Base-by-base conservation (phyloP, 2,329 filamentous ascomycete species). In the Sporothrix brasiliensis region DNA sequence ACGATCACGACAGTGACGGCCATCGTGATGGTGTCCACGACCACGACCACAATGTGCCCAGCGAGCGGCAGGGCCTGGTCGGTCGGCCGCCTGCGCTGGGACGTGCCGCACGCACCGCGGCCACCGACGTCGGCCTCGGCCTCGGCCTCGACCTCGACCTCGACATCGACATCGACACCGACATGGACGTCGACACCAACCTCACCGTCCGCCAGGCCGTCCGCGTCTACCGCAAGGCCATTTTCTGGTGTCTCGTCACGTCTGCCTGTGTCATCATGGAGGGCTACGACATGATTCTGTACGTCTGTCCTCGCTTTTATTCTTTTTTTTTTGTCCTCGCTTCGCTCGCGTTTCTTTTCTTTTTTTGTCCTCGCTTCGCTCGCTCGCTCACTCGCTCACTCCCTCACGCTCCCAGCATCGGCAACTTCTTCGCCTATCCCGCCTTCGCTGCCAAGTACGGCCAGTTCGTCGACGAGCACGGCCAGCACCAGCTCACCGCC, bases 401-500 rank as follows among this genome's bases (percentile, higher is more conserved):
- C 16, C 2, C 14, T 24, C 24, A 24, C 24, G 24, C 24, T 24
- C 19, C 3, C 66, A 72, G 71, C 3, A 74, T 76, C 52, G 74
- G 73, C 30, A 74, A 73, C 58, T 75, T 75, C 52, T 74, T 72
- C 21, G 74, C 72, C 1, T 75, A 73, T 56, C 75, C 75, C 7
- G 63, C 73, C 5, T 76, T 75, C 47, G 71, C 72, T 3, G 69
- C 69, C 47, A 75, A 76, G 54, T 79, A 77, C 61, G 79, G 78
- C 7, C 74, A 75, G 49, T 78, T 75, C 65, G 74, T 76, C 60
- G 76, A 75, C 24, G 72, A 69, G 9, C 60, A 74, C 30, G 76
- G 76, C 21, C 73, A 73, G 9, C 80, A 79, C 67, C 77, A 85
- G 72, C 77, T 87, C 34, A 78, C 81, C 0, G 81, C 83, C 0